phyloP scores from a whole-genome alignment of 2,329 filamentous ascomycete species.

The Arthrobotrys iridis region DNA sequence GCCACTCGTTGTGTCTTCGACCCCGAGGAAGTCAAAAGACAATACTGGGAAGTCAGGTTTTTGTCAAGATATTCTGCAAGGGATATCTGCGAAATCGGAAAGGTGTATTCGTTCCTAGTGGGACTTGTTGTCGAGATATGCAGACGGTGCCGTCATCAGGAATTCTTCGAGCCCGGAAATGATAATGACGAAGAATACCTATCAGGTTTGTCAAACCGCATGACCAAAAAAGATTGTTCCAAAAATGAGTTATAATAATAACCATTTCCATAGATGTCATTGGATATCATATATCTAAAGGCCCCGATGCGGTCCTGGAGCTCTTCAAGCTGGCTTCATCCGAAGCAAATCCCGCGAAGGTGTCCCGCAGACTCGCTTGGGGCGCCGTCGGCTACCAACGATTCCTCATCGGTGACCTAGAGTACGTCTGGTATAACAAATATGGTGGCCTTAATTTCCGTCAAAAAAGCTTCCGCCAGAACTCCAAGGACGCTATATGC shows the following conservation, averaged over 20 bases:
- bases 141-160: conserved; percentile 43
- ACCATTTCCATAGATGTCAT: conserved; percentile 34
- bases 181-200: conserved; percentile 53
- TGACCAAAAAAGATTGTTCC: too few relatives aligned
- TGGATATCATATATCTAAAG: conserved; percentile 54
- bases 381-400: conserved; percentile 53
- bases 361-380: conserved; percentile 48
- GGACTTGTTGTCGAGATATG: conserved; percentile 49
- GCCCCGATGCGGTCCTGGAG: conserved; percentile 41
- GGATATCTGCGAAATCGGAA: conserved; percentile 52
- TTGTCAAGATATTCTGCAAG: conserved; percentile 44
- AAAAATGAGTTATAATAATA: background rate
- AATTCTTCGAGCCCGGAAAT: conserved; percentile 52
- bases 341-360: conserved; percentile 39
- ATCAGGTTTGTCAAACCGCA: conserved; percentile 23
- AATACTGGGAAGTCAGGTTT: conserved; percentile 53
- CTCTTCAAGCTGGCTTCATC: conserved; percentile 31
- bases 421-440: conserved; percentile 53
- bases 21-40: conserved; percentile 47
- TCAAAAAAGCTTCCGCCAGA: conserved; percentile 48
- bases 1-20: conserved; percentile 50
- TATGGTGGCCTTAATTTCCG: conserved; percentile 49
- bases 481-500: conserved; percentile 35
- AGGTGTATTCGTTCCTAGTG: conserved; percentile 52
- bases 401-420: conserved; percentile 54